Evolutionary conservation across 805 yeast genomes (phyloP).

Genomic region (Maudiozyma serrabonitensis): DNA sequence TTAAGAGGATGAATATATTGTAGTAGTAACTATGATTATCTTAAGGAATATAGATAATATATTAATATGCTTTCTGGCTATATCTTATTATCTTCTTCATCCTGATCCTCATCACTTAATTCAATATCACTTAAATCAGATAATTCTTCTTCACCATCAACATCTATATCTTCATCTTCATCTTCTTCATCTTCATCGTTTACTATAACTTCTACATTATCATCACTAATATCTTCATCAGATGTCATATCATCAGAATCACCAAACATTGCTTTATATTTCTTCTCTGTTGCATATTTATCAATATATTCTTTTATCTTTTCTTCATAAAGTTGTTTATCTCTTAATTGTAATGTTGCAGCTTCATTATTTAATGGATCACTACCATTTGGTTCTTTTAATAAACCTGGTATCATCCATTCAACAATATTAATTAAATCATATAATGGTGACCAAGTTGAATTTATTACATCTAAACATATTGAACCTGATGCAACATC

Average conservation of each 20-base stretch:
- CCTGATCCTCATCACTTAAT: slow-evolving; percentile 20
- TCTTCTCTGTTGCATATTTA: slow-evolving; percentile 47
- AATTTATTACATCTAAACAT: slow-evolving; percentile 91
- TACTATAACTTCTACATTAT: slow-evolving; percentile 25
- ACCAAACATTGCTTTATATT: slow-evolving; percentile 34
- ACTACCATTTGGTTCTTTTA: slow-evolving; percentile 86
- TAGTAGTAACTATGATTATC: too few species aligned
- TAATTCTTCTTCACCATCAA: slow-evolving; percentile 10
- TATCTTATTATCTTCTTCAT: slow-evolving; percentile 1
- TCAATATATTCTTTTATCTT: slow-evolving; percentile 66
- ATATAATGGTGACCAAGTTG: slow-evolving; percentile 97
- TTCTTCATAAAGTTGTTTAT: slow-evolving; percentile 53
- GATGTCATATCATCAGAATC: slow-evolving; percentile 42
- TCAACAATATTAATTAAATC: slow-evolving; percentile 86
- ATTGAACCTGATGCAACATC: slow-evolving; percentile 87
- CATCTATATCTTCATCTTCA: slow-evolving; percentile 2
- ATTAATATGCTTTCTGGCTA: background rate
- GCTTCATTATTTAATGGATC: slow-evolving; percentile 93
- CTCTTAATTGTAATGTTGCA: slow-evolving; percentile 63
- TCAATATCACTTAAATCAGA: slow-evolving; percentile 25
- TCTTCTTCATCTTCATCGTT: slow-evolving; percentile 22
- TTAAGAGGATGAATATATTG: too few species aligned
- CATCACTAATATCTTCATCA: slow-evolving; percentile 33
- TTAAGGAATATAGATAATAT: background rate
- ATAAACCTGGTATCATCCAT: slow-evolving; percentile 82